Evolutionary conservation across 495 filamentous ascomycete genomes (phyloP).

Genomic region (Pseudoneurospora amorphoporcata): DNA sequence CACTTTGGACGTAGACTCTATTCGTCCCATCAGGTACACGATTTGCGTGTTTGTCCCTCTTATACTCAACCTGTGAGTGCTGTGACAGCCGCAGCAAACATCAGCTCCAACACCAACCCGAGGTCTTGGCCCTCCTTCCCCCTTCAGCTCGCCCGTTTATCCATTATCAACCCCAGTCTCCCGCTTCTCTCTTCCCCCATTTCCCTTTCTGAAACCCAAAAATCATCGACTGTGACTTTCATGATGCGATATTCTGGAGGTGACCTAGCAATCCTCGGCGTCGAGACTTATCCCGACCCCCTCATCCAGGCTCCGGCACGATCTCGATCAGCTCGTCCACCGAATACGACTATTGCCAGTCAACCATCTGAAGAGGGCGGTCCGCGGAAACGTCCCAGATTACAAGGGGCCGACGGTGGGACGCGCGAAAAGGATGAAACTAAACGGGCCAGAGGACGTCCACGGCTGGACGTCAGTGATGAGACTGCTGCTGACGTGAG

Average conservation of each 20-base stretch:
- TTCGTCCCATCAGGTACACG: not conserved
- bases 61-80: not conserved
- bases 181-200: not conserved
- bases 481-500: conserved; percentile 48
- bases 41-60: not conserved
- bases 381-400: conserved; percentile 19
- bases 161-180: not conserved
- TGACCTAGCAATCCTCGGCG: conserved; percentile 37
- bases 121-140: not conserved
- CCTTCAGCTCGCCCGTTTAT: not conserved
- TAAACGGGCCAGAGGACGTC: conserved; percentile 51
- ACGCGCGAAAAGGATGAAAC: conserved; percentile 28
- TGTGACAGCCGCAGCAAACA: not conserved
- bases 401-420: conserved; percentile 5
- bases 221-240: not conserved
- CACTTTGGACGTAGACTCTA: not conserved
- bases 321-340: not conserved
- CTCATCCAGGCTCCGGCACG: conserved; percentile 5
- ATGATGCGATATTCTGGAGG: conserved; percentile 25
- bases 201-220: not conserved
- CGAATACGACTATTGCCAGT: not conserved
- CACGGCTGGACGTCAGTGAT: conserved; percentile 59
- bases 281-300: conserved; percentile 33
- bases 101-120: not conserved
- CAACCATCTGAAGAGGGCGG: conserved; percentile 12